Evolutionary conservation across 2,329 filamentous ascomycete species (phyloP), one percentile per base, ranked within the genome.

Genomic region (Bipolaris zeicola): DNA sequence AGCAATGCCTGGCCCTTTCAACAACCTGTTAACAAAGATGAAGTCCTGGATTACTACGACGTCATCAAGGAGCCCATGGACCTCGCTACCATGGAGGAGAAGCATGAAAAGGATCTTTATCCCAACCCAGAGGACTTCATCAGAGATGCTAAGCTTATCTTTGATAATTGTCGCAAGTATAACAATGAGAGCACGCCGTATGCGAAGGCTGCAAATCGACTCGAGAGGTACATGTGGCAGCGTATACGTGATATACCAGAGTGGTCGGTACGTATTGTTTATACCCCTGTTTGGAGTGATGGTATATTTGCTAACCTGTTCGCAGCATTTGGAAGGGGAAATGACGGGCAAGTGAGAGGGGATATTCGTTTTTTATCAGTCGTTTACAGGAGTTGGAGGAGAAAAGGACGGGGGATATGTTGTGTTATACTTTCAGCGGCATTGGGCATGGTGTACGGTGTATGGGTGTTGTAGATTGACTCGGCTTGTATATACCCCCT

Each of bases 21-120:
- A 31, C 86, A 92, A 24, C 94, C 95, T 0, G 95, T 99, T 64
- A 97, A 96, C 74, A 88, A 89, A 64, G 95, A 99, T 69, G 95
- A 98, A 65, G 95, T 99, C 0, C 88, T 92, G n/a, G 95, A 99
- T 76, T 99, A 99, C 79, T 98, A 98, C 80, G 92, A 96, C 57
- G 93, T 98, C 59, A 99, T 99, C 81, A 93, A 93, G 73, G 90
- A 96, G 75, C 95, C 95, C 34, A 99, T 99, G 95, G 95, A 97
- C 73, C 82, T 97, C 45, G 89, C 86, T 45, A 97, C 93, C 18
- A 98, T 99, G 94, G 95, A 98, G 77, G 87, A 87, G 66, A 96
- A 96, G 77, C 89, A 97, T 62, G 93, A 98, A 71, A 91, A 92
- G 37, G 95, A 98, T 77, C 86, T 94, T 70, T 99, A 99, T 73